These are phyloP conservation scores for Lipomyces japonicus DNA, from an alignment of 805 yeast genomes.

Conservation along the genomic window DNA sequence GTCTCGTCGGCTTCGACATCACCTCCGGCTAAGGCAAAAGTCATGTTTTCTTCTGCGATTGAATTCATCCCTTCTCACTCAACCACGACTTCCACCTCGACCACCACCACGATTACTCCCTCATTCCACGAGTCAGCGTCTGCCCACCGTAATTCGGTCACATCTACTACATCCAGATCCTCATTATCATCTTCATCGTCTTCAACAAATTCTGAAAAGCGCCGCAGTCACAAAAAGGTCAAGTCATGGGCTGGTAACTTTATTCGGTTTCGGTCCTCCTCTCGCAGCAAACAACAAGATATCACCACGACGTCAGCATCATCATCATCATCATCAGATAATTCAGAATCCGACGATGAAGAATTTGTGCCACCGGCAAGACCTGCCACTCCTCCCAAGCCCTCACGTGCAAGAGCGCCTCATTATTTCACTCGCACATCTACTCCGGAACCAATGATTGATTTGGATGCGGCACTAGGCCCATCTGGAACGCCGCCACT, in stretches of 20 bases:
- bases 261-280: constrained; percentile 33
- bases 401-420: constrained; percentile 25
- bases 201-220: constrained; percentile 15
- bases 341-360: constrained; percentile 15
- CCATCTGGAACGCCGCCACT: constrained; percentile 36
- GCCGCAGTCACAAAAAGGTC: constrained; percentile 37
- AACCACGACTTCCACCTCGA: constrained; percentile 25
- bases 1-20: constrained; percentile 22
- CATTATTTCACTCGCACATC: constrained; percentile 22
- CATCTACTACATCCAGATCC: not conserved
- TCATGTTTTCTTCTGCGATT: constrained; percentile 28
- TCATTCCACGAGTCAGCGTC: not conserved
- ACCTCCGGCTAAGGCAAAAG: constrained; percentile 24
- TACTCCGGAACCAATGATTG: constrained; percentile 54
- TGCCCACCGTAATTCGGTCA: not conserved
- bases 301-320: too few relatives aligned
- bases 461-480: constrained; percentile 52
- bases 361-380: constrained; percentile 13
- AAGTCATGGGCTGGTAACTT: constrained; percentile 38
- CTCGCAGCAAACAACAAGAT: constrained; percentile 21
- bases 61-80: constrained; percentile 30
- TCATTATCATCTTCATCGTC: constrained; percentile 19
- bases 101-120: constrained; percentile 24
- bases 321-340: constrained; percentile 5
- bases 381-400: constrained; percentile 27